phyloP scores from a whole-genome alignment of 345 rosid genomes.

The Balakata baccata region DNA sequence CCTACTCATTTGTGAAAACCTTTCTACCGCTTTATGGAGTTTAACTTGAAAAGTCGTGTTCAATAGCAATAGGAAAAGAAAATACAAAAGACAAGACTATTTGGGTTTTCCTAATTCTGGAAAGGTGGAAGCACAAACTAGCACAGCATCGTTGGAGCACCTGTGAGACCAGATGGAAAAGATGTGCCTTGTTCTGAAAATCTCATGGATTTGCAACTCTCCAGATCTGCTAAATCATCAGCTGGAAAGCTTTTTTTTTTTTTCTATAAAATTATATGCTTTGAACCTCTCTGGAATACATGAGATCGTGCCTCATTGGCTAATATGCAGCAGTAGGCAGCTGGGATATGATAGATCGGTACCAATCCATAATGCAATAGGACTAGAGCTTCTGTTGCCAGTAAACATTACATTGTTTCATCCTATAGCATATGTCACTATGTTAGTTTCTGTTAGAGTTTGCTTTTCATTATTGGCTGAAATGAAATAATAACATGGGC shows the following conservation, averaged over 20 bases:
- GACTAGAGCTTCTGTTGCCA: background rate
- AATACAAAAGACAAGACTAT: background rate
- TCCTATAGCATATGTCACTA: background rate
- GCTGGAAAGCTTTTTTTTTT: background rate
- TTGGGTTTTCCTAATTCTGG: background rate
- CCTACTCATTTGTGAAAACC: conserved; percentile 74
- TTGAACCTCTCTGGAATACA: background rate
- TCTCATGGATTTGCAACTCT: conserved; percentile 4
- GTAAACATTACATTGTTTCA: background rate
- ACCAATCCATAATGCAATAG: background rate
- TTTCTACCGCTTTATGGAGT: conserved; percentile 69
- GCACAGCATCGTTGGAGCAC: background rate
- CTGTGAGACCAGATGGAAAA: background rate
- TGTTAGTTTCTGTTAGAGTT: background rate
- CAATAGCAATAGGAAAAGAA: background rate
- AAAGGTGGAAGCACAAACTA: background rate
- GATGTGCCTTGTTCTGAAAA: background rate
- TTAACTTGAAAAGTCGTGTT: conserved; percentile 29
- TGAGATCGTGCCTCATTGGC: background rate
- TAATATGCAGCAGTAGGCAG: background rate
- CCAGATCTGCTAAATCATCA: background rate
- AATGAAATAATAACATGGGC: background rate
- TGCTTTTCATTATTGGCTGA: background rate
- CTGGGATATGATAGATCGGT: background rate
- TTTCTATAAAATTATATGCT: background rate